These are phyloP conservation scores for Aspergillus mulundensis DNA, from an alignment of 495 filamentous ascomycete species.

Conservation along the genomic window DNA sequence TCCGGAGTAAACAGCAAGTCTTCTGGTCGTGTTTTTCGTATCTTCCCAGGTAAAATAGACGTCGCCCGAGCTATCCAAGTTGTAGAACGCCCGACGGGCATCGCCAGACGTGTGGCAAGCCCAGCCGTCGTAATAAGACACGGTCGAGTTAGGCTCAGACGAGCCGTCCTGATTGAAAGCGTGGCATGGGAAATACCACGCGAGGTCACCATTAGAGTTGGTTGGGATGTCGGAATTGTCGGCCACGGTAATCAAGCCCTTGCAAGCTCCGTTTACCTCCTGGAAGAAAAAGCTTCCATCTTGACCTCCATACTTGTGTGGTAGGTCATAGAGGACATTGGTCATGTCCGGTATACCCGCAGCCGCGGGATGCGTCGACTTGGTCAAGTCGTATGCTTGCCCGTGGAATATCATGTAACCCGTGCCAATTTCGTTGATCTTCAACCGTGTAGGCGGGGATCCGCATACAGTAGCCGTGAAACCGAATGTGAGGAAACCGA, in stretches of 20 bases:
- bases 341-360: constrained; percentile 61
- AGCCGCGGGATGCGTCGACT: constrained; percentile 73
- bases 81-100: constrained; percentile 72
- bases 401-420: constrained; percentile 98
- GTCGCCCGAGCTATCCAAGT: constrained; percentile 54
- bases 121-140: constrained; percentile 76
- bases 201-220: constrained; percentile 67
- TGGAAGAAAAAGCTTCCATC: constrained; percentile 98
- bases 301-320: constrained; percentile 71
- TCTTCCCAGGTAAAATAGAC: constrained; percentile 98
- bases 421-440: constrained; percentile 69
- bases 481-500: constrained; percentile 95
- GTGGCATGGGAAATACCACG: constrained; percentile 95
- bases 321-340: constrained; percentile 85
- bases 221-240: constrained; percentile 73
- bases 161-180: constrained; percentile 94
- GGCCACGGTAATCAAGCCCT: constrained; percentile 74
- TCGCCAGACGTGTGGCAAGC: constrained; percentile 75
- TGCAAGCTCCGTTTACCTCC: constrained; percentile 97
- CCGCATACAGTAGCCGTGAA: constrained; percentile 89
- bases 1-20: constrained; percentile 88
- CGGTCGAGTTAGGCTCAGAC: constrained; percentile 65
- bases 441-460: constrained; percentile 60
- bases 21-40: constrained; percentile 80
- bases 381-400: constrained; percentile 70